Conservation (phyloP, 2,329 filamentous ascomycete genomes). For the Stagonosporopsis chrysanthemi region DNA sequence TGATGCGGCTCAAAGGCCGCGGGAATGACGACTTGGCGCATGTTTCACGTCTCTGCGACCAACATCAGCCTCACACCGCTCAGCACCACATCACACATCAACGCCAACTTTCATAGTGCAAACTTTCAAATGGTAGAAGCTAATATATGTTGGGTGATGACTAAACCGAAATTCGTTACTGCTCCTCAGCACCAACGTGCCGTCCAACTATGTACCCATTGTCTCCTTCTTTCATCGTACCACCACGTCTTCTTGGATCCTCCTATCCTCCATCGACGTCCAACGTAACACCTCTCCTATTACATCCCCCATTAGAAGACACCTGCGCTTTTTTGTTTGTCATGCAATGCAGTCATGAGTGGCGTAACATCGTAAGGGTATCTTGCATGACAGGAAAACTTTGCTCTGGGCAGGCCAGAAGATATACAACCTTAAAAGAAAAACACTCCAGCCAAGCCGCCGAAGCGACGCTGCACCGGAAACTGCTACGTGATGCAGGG, state of each 20-base stretch:
- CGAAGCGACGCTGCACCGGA: conserved; percentile 23
- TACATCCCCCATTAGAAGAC: conserved; percentile 25
- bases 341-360: conserved; percentile 36
- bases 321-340: conserved; percentile 22
- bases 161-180: conserved; percentile 22
- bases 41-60: background rate
- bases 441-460: conserved; percentile 19
- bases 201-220: background rate
- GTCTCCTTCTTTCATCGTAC: background rate
- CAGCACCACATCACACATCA: background rate
- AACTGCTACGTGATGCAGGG: conserved; percentile 13
- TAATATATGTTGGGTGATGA: background rate
- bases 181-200: background rate
- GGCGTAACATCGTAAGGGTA: conserved; percentile 39
- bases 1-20: conserved; percentile 11
- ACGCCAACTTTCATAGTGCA: background rate
- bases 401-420: conserved; percentile 13
- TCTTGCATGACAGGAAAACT: conserved; percentile 23
- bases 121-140: background rate
- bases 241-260: background rate
- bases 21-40: conserved; percentile 17
- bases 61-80: background rate
- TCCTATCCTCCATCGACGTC: background rate
- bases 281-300: conserved; percentile 1
- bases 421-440: conserved; percentile 13